Conservation (phyloP, 495 filamentous ascomycete species). For the Clavariopsis aquatica region DNA sequence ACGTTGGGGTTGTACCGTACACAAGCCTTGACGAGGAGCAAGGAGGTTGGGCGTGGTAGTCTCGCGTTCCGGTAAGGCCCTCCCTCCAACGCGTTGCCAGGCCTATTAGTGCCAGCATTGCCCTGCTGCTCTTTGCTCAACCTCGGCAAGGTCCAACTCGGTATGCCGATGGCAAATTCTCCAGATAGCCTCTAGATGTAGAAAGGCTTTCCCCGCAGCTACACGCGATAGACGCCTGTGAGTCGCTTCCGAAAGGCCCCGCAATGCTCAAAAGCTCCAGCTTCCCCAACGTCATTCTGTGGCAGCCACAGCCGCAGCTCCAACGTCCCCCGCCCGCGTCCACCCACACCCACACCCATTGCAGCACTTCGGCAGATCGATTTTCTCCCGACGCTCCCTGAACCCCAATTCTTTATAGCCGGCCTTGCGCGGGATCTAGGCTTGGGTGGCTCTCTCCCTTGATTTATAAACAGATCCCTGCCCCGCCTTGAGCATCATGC, state of each 20-base stretch:
- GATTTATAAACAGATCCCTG: neutral
- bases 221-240: constrained; percentile 3
- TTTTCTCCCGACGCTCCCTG: neutral
- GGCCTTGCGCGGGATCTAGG: constrained; percentile 1
- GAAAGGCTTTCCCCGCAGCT: neutral
- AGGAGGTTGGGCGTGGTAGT: constrained; percentile 5
- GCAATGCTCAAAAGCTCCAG: neutral
- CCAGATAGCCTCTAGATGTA: neutral
- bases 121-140: neutral
- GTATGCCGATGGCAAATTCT: constrained; percentile 3
- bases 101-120: no score
- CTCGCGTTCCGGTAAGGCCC: neutral
- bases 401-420: constrained; percentile 1
- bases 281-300: constrained; percentile 13
- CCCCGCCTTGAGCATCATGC: constrained; percentile 22
- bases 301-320: neutral
- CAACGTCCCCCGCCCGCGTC: neutral
- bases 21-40: constrained; percentile 15
- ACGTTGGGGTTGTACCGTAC: constrained; percentile 10
- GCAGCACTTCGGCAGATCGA: neutral
- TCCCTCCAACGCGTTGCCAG: neutral
- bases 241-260: constrained; percentile 5
- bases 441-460: neutral
- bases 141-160: constrained; percentile 1
- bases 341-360: neutral